These are phyloP conservation scores for Hyaloscypha bicolor DNA, from an alignment of 495 filamentous ascomycete species.

Conservation along the genomic window DNA sequence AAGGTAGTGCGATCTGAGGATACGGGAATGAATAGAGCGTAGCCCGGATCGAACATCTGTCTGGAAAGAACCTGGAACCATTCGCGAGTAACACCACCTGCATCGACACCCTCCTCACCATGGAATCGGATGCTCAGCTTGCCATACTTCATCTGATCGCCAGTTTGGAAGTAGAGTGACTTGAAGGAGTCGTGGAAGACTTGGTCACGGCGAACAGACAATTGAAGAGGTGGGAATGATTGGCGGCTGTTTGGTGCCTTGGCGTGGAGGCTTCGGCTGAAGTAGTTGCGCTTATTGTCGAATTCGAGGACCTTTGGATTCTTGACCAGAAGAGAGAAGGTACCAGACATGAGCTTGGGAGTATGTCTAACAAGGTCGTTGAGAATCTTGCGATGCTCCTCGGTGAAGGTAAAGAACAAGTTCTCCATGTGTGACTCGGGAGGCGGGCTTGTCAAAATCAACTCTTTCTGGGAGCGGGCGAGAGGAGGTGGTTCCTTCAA, in stretches of 20 bases:
- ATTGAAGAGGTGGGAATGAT: conserved; percentile 72
- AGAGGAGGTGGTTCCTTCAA: conserved; percentile 59
- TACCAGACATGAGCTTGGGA: conserved; percentile 97
- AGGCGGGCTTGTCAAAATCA: conserved; percentile 74
- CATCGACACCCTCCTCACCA: conserved; percentile 96
- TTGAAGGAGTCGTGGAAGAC: conserved; percentile 99
- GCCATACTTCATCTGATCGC: conserved; percentile 96
- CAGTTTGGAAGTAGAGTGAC: conserved; percentile 90
- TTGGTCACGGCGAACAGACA: conserved; percentile 88
- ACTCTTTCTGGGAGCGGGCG: conserved; percentile 54
- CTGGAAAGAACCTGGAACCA: conserved; percentile 98
- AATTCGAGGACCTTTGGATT: conserved; percentile 99
- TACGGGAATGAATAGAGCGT: conserved; percentile 93
- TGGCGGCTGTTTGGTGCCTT: conserved; percentile 61
- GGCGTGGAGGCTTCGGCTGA: conserved; percentile 87
- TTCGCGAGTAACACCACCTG: conserved; percentile 95
- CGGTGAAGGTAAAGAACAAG: conserved; percentile 97
- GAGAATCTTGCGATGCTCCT: conserved; percentile 96
- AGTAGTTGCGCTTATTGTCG: conserved; percentile 99
- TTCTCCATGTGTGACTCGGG: conserved; percentile 82
- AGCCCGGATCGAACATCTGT: conserved; percentile 99
- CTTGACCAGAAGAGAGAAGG: conserved; percentile 92
- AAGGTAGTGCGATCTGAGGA: conserved; percentile 98
- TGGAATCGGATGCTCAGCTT: conserved; percentile 98
- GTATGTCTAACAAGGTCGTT: conserved; percentile 98